Base-by-base conservation (phyloP, 2,329 filamentous ascomycete genomes). In the Alternaria ethzedia region DNA sequence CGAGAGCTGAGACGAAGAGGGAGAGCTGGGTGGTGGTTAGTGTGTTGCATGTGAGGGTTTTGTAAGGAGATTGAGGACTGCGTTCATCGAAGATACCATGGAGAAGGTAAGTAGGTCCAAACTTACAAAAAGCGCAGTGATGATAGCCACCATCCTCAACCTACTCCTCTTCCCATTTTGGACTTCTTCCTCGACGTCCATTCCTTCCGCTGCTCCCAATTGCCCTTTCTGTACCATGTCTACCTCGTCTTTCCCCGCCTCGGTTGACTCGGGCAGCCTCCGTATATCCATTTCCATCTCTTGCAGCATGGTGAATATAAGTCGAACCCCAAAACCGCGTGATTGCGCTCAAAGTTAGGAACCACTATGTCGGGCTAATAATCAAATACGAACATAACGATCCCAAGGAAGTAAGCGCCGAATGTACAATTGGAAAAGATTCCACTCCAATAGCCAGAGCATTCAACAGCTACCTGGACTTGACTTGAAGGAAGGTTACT, bases 1-100 rank as follows among this genome's bases (percentile, higher is more conserved):
- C 82, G 5, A 83, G 71, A 10, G 81, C 81, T 11, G 79, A 78
- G 50, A 82, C 75, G 61, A 82, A 83, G 12, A 82, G 72, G 8
- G 77, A 77, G 13, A 82, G 74, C 78, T 80, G 44, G 12, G 36
- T 41, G 5, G 5, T 6, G 21, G 45, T 57, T 15, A 59, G 47
- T 30, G 3, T 41, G 36, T 41, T 41, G 9, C 36, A 10, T 17
- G 36, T 3, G 4, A 41, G 9, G 36, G 36, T 41, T 11, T 41
- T 41, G 36, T 41, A 41, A 5, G 15, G 23, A 4, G 30, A n/a
- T 15, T 50, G n/a, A 5, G 11, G 1, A n/a, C 17, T 25, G 7
- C 30, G 20, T 23, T 23, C 36, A 17, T 41, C 36, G 36, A 41
- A 17, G 9, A 41, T 41, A n/a, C n/a, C 36, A 17, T 41, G 36